Base-by-base conservation (phyloP, 2,329 filamentous ascomycete species). In the Aureobasidium mangrovei region DNA sequence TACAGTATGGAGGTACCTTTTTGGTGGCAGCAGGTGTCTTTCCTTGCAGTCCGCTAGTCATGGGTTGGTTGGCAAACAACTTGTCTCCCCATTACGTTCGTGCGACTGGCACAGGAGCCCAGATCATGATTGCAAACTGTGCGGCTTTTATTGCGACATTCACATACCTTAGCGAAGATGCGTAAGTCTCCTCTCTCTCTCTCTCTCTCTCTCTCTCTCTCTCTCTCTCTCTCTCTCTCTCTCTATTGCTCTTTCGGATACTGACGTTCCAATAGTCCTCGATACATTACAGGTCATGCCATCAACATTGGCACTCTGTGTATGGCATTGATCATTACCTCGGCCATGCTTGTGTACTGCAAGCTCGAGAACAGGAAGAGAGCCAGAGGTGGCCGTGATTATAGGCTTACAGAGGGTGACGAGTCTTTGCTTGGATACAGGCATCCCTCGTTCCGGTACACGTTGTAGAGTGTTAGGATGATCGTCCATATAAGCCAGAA, bases 101-200 rank as follows among this genome's bases (percentile, higher is more conserved):
- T 39, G 68, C 67, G 2, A 69, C 67, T 0, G 67, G 67, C 2
- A 63, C 67, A 1, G 69, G 69, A 0, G 60, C 67, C n/a, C 62
- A 69, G 35, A 67, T 71, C 35, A 65, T 65, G 36, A 58, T 71
- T 35, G 66, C 65, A 3, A 70, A 70, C 52, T 65, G 49, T 39
- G 63, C 66, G 4, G 69, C 69, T 3, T 73, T 73, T 51, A 64
- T 71, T 12, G 70, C 67, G 4, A 69, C 70, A 0, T 72, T 72
- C 43, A 69, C 69, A 32, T 72, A 72, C 55, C 62, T 74, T 3
- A 57, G 62, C 12, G 59, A 64, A 56, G 69, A 73, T 62, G 68
- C 66, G 68, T 70, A 60, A 62, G 68, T 67, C 33, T 32, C n/a
- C 38, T 41, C 18, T 26, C 27, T 27, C 10, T 10, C 3, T 36